Percentiles rank a stretch among this genome's conserved stretches.
Evolutionary conservation across 805 yeast genomes (phyloP).

Genomic region (Scheffersomyces amazonensis): DNA sequence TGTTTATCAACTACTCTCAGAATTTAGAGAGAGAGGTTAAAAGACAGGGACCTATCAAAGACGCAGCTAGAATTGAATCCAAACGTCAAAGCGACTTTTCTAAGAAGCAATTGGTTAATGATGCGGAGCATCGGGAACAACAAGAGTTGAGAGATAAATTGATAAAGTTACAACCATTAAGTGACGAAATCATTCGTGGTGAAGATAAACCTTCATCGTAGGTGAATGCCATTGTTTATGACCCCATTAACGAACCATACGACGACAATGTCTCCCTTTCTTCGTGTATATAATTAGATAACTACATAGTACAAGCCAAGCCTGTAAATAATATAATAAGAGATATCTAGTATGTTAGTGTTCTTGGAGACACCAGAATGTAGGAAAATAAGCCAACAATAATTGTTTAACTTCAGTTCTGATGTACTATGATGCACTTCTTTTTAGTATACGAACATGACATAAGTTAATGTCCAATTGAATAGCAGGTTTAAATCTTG

Average conservation of each 20-base stretch:
- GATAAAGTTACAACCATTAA: constrained; percentile 60
- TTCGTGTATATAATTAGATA: no score
- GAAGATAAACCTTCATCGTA: constrained; percentile 13
- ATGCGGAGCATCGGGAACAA: constrained; percentile 65
- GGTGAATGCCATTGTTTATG: no score
- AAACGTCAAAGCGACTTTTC: constrained; percentile 36
- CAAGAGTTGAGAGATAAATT: constrained; percentile 55
- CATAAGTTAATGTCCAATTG: constrained; percentile 2
- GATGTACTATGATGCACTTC: constrained; percentile 50
- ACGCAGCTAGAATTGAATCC: constrained; percentile 60
- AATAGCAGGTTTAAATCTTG: constrained; percentile 19
- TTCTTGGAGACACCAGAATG: constrained; percentile 50
- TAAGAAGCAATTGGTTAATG: constrained; percentile 49
- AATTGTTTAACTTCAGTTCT: constrained; percentile 14
- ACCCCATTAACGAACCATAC: no score
- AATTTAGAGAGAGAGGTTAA: constrained; percentile 66
- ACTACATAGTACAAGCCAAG: no score
- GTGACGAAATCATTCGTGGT: constrained; percentile 31
- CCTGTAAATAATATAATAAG: no score
- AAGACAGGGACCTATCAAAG: constrained; percentile 83
- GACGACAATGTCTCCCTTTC: no score
- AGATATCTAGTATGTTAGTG: no score
- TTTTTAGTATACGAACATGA: constrained; percentile 11
- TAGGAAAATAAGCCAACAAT: constrained; percentile 8
- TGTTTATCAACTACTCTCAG: constrained; percentile 71